Conservation (phyloP, 2,329 filamentous ascomycete genomes). For the Fusarium guadeloupense region DNA sequence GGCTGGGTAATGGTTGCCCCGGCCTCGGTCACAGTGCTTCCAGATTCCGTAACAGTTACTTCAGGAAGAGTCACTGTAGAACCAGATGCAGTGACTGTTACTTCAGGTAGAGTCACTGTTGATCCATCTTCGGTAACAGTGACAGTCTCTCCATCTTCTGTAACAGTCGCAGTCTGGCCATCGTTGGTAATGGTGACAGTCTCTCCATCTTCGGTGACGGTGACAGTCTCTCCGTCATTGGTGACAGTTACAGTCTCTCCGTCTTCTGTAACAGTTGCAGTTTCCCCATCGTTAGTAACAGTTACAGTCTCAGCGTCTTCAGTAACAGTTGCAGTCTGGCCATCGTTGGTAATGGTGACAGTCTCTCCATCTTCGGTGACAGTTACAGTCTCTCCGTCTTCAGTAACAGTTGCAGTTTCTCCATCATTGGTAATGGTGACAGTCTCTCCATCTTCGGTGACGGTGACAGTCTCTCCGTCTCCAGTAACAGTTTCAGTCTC, state of each 20-base stretch:
- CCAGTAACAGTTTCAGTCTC: neutral
- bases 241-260: conserved; percentile 12
- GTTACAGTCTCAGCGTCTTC: no score
- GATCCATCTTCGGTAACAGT: conserved; percentile 17
- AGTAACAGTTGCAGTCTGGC: no score
- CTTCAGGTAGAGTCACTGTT: conserved; percentile 7
- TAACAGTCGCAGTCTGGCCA: conserved; percentile 16
- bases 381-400: no score
- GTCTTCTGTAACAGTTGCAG: neutral
- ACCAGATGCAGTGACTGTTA: conserved; percentile 2
- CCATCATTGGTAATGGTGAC: no score
- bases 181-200: conserved; percentile 11
- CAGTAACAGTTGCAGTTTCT: no score
- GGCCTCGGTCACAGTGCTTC: conserved; percentile 8
- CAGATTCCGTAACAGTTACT: conserved; percentile 8
- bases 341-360: no score
- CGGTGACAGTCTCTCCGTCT: conserved; percentile 1
- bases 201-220: conserved; percentile 8
- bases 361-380: no score
- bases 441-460: neutral
- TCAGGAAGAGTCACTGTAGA: conserved; percentile 10
- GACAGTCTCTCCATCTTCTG: conserved; percentile 7
- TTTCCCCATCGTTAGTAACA: no score
- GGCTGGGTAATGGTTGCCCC: conserved; percentile 19
- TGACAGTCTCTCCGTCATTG: conserved; percentile 1